phyloP scores from a whole-genome alignment of 2,329 filamentous ascomycete genomes.

The Trichoderma afroharzianum region DNA sequence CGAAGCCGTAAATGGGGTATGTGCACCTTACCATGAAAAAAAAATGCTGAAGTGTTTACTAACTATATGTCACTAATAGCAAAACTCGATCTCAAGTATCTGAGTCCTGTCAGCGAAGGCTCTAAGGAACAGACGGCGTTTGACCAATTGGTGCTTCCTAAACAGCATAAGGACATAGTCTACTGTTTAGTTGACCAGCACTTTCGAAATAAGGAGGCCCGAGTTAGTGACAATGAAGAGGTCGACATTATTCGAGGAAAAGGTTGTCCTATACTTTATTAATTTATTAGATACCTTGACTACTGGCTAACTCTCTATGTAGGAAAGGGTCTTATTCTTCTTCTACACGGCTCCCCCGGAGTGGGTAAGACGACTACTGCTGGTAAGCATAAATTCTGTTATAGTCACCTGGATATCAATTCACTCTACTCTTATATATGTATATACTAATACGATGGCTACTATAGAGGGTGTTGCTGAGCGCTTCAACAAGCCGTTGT shows the following conservation, averaged over 20 bases:
- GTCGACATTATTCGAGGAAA: slow-evolving; percentile 11
- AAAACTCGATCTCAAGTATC: slow-evolving; percentile 1
- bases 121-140: slow-evolving; percentile 23
- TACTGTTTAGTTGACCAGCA: slow-evolving; percentile 6
- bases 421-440: no score
- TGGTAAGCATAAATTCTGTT: neutral
- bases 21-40: slow-evolving; percentile 2
- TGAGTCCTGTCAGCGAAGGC: neutral
- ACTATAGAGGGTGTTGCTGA: slow-evolving; percentile 22
- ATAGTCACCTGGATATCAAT: fast-evolving
- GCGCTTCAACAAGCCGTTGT: slow-evolving; percentile 24
- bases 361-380: slow-evolving; percentile 34
- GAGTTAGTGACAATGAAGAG: neutral
- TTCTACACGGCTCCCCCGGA: slow-evolving; percentile 32
- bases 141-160: slow-evolving; percentile 25
- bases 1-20: slow-evolving; percentile 33
- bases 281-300: fast-evolving
- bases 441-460: neutral
- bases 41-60: no score
- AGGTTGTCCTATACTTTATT: neutral
- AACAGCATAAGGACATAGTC: slow-evolving; percentile 7
- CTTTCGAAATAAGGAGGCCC: slow-evolving; percentile 22
- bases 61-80: neutral
- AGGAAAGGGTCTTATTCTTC: slow-evolving; percentile 30
- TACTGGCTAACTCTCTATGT: neutral